Evolutionary conservation across 139 green algal species (phyloP).

Genomic region (Tetradesmus lagerheimii): DNA sequence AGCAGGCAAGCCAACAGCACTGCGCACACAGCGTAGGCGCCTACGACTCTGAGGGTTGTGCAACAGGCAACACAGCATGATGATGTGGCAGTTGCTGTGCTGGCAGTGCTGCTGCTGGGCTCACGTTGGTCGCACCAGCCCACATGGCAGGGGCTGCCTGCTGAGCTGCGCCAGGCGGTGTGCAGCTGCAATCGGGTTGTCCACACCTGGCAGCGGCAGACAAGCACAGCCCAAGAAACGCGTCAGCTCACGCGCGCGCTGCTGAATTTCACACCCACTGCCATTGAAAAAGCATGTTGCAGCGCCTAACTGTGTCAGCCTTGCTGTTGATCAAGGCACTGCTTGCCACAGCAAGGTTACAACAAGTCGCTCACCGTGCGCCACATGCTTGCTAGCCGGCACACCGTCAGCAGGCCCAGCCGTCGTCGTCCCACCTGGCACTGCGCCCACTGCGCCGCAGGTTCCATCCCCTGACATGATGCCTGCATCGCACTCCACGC

Average conservation of each 20-base stretch:
- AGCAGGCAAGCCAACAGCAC: neutral
- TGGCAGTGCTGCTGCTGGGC: slow-evolving; percentile 19
- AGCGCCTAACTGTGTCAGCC: no score
- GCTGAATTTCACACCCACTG: no score
- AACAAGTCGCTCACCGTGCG: no score
- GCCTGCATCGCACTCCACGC: slow-evolving; percentile 88
- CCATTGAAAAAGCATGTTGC: no score
- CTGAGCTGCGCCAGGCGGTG: slow-evolving; percentile 62
- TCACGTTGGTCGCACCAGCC: slow-evolving; percentile 84
- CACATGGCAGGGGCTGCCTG: slow-evolving; percentile 68
- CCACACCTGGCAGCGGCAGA: slow-evolving; percentile 66
- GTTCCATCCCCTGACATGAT: slow-evolving; percentile 76
- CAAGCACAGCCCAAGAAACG: neutral
- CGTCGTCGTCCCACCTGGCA: slow-evolving; percentile 57
- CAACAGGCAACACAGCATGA: no score
- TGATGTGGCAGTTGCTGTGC: neutral
- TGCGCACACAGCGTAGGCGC: neutral
- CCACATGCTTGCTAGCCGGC: no score
- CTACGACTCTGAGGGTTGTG: no score
- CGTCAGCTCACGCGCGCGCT: no score
- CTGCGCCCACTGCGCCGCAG: slow-evolving; percentile 82
- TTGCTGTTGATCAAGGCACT: no score
- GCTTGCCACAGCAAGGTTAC: no score
- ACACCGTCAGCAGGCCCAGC: neutral
- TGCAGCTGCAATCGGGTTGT: slow-evolving; percentile 71